Evolutionary conservation across 2,329 filamentous ascomycete genomes (phyloP), one percentile per base, ranked within the genome.

Genomic region (Talaromyces sp.): DNA sequence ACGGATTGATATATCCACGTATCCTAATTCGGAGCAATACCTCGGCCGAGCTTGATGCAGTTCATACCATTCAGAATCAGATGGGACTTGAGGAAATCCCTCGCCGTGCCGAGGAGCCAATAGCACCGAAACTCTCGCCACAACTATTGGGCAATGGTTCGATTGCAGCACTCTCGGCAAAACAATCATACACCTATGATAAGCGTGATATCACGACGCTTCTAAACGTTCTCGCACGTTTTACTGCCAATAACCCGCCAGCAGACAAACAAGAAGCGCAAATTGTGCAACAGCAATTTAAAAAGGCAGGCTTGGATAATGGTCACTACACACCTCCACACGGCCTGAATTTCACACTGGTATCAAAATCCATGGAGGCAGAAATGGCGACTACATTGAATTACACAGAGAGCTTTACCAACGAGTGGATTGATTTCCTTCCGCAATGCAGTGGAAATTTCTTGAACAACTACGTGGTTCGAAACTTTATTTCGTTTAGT

Each of bases 1-100:
- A 68, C 49, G 67, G 67, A 21, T 53, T 46, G 5, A 43, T 64
- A 46, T 41, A 64, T 14, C 52, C 61, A 26, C 66, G 67, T 4
- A 38, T 68, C 27, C 35, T 59, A 14, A 58, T 69, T 14, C 62
- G 60, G 27, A 55, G 62, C 56, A 54, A 54, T 19, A 35, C 26
- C 10, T 29, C 31, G 19, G 59, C 29, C 19, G 63, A 67, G 26
- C 43, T 65, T 17, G 55, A 59, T 24, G 41, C 49, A n/a, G 65
- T 68, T 51, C 58, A 65, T 32, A 26, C n/a, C 17, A 46, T 61
- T 19, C 63, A 66, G 43, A 58, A 66, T 32, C 55, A 61, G 41
- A 65, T 63, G 19, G 58, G 57, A 24, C n/a, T 49, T 14, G n/a
- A 49, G 7, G 43, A 49, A 49, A 24, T 49, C 21, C 43, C 43